Percentiles rank a stretch among this genome's conserved stretches.
These are phyloP conservation scores for Trichomonas vaginalis DNA, from an alignment of 208 protist species.

Conservation along the genomic window DNA sequence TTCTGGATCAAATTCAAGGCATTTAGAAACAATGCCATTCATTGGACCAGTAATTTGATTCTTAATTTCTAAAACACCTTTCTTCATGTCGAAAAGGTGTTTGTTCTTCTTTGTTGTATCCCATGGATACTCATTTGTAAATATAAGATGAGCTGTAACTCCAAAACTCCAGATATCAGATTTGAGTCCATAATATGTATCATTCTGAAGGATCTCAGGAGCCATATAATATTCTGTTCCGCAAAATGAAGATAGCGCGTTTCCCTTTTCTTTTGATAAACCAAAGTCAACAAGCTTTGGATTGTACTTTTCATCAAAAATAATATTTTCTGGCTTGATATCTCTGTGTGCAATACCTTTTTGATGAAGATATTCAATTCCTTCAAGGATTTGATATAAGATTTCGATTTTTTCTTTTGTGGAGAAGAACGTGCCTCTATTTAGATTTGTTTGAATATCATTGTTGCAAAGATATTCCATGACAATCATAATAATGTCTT, in stretches of 20 bases:
- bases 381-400: not conserved
- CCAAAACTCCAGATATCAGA: not conserved
- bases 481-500: not conserved
- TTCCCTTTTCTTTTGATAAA: not conserved
- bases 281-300: not conserved
- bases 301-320: not conserved
- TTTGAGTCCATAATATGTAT: not conserved
- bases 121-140: too few species aligned
- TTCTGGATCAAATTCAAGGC: too few species aligned
- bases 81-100: too few species aligned
- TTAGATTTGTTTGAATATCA: not conserved
- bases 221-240: not conserved
- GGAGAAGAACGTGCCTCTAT: not conserved
- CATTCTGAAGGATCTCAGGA: not conserved
- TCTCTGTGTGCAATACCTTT: not conserved
- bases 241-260: not conserved
- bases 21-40: too few species aligned
- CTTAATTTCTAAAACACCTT: too few species aligned
- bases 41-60: too few species aligned
- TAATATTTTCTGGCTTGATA: not conserved
- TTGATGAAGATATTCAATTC: not conserved
- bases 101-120: too few species aligned
- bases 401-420: not conserved
- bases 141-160: not conserved
- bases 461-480: not conserved